phyloP scores from a whole-genome alignment of 2,329 filamentous ascomycete genomes.

The Xylaria sp. region DNA sequence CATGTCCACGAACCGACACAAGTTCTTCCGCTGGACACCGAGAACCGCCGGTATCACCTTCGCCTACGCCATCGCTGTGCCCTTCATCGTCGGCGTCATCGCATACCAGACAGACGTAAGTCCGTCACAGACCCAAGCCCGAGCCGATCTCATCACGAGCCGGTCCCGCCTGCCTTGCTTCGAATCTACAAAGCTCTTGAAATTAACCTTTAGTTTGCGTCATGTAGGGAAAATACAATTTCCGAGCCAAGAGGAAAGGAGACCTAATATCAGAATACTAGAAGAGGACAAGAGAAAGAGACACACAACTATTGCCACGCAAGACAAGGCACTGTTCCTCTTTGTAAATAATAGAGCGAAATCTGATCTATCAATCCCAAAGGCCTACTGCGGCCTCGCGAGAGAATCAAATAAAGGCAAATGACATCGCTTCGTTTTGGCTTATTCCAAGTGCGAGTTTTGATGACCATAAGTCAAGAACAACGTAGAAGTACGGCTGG shows the following conservation, averaged over 20 bases:
- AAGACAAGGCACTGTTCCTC: background rate
- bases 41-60: slow-evolving; percentile 84
- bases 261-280: slow-evolving; percentile 86
- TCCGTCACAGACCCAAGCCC: slow-evolving; percentile 41
- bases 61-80: slow-evolving; percentile 79
- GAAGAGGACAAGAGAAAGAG: background rate
- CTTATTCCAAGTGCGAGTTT: background rate
- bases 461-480: background rate
- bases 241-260: slow-evolving; percentile 88
- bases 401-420: background rate
- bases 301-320: background rate
- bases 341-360: slow-evolving; percentile 30
- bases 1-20: slow-evolving; percentile 85
- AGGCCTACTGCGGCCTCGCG: too few species aligned
- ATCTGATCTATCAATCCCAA: background rate
- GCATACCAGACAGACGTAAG: slow-evolving; percentile 89
- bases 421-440: background rate
- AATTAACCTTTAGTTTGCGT: background rate
- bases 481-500: background rate
- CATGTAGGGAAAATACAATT: slow-evolving; percentile 81
- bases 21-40: slow-evolving; percentile 94
- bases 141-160: background rate
- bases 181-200: background rate
- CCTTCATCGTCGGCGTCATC: slow-evolving; percentile 74
- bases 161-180: too few species aligned